These are phyloP conservation scores for Bipolaris sorokiniana DNA, from an alignment of 2,329 filamentous ascomycete genomes.

Conservation along the genomic window DNA sequence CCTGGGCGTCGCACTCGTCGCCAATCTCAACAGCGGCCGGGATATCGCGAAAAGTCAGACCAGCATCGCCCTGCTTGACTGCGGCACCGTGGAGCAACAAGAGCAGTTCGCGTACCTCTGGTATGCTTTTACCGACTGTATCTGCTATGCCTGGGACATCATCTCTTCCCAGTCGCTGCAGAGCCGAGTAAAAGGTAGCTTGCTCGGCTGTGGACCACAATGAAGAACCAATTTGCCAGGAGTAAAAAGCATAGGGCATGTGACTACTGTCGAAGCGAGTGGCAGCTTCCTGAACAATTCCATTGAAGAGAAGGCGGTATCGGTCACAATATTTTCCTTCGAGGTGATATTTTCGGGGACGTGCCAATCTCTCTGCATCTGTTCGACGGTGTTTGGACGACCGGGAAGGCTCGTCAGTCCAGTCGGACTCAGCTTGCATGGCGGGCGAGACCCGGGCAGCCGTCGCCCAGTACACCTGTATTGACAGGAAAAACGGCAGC, in stretches of 20 bases:
- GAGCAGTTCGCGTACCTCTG: conserved; percentile 77
- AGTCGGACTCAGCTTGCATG: no score
- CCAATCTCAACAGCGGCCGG: conserved; percentile 77
- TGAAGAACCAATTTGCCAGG: conserved; percentile 70
- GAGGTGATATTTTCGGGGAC: conserved; percentile 34
- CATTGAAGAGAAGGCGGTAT: conserved; percentile 47
- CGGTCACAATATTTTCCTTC: conserved; percentile 56
- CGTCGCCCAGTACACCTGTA: no score
- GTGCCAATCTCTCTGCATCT: conserved; percentile 23
- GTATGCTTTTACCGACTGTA: conserved; percentile 71
- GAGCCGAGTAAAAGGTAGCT: conserved; percentile 67
- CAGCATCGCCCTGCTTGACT: conserved; percentile 44
- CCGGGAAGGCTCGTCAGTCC: conserved; percentile 10
- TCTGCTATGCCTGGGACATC: conserved; percentile 67
- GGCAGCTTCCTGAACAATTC: conserved; percentile 29
- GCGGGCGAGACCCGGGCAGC: no score
- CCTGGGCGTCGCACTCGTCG: conserved; percentile 65
- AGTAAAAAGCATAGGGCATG: conserved; percentile 22
- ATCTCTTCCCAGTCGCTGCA: conserved; percentile 68
- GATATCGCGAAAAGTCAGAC: conserved; percentile 60
- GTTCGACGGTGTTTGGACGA: conserved; percentile 37
- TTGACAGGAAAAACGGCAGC: no score
- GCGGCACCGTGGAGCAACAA: conserved; percentile 62
- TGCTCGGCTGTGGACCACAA: conserved; percentile 77
- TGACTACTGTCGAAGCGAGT: conserved; percentile 20